phyloP scores from a whole-genome alignment of 331 rosid species.

The Malus hybrid region DNA sequence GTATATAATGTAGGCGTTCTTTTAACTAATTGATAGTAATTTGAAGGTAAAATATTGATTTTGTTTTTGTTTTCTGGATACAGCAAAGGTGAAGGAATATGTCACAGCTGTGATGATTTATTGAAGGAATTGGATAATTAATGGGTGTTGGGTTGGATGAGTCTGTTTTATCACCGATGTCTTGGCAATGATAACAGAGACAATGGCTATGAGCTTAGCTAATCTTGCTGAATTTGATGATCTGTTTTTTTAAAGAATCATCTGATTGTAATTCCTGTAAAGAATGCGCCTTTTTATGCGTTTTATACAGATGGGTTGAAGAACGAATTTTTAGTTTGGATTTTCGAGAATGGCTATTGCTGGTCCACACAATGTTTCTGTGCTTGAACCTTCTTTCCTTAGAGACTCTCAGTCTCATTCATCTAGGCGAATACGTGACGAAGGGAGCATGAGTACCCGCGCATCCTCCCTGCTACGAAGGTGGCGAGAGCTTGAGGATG shows the following conservation, averaged over 20 bases:
- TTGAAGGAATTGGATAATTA: conserved; percentile 1
- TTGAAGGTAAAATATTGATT: conserved; percentile 4
- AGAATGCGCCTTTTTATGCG: conserved; percentile 37
- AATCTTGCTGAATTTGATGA: conserved; percentile 13
- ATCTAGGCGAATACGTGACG: conserved; percentile 47
- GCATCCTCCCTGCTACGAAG: conserved; percentile 61
- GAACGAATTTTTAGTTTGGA: conserved; percentile 18
- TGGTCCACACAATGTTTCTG: conserved; percentile 67
- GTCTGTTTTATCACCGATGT: conserved; percentile 12
- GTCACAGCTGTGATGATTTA: neutral
- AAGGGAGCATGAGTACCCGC: conserved; percentile 47
- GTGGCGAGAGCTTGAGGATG: conserved; percentile 94
- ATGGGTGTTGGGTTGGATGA: conserved; percentile 15
- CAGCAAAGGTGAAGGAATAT: conserved; percentile 20
- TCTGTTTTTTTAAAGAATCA: conserved; percentile 26
- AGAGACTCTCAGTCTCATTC: conserved; percentile 64
- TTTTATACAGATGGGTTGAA: conserved; percentile 42
- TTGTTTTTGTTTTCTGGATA: conserved; percentile 1
- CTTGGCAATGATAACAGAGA: conserved; percentile 17
- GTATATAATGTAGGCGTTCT: neutral
- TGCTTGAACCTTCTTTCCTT: conserved; percentile 62
- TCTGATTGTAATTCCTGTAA: conserved; percentile 17
- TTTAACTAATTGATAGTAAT: neutral
- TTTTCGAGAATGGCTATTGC: conserved; percentile 71
- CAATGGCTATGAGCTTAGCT: conserved; percentile 9